Conservation (phyloP, 371 early-diverging fungal genomes). For the Circinella umbellata region DNA sequence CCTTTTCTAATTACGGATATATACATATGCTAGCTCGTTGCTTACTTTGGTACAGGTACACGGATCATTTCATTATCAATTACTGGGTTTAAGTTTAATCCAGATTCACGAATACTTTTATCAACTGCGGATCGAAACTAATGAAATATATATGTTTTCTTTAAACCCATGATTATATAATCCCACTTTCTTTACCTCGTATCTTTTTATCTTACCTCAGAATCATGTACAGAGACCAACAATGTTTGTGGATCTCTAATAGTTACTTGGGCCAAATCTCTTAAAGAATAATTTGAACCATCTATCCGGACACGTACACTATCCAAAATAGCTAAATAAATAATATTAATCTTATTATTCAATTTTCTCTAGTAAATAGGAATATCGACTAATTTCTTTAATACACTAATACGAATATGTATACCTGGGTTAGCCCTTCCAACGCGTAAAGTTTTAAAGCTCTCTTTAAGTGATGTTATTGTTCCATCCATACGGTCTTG, state of each 20-base stretch:
- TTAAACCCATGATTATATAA: neutral
- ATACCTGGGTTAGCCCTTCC: slow-evolving; percentile 82
- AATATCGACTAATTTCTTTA: neutral
- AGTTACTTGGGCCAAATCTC: slow-evolving; percentile 80
- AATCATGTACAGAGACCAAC: slow-evolving; percentile 79
- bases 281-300: slow-evolving; percentile 58
- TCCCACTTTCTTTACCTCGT: neutral
- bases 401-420: no score
- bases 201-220: slow-evolving; percentile 56
- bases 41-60: slow-evolving; percentile 89
- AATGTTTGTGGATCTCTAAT: slow-evolving; percentile 90
- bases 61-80: slow-evolving; percentile 71
- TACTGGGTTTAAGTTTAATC: slow-evolving; percentile 83
- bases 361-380: neutral
- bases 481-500: slow-evolving; percentile 50
- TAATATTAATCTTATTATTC: no score
- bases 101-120: slow-evolving; percentile 82
- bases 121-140: slow-evolving; percentile 77
- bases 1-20: no score
- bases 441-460: slow-evolving; percentile 68
- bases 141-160: neutral
- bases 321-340: slow-evolving; percentile 27
- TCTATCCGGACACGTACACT: slow-evolving; percentile 71
- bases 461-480: slow-evolving; percentile 61
- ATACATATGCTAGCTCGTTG: neutral